Percentiles rank a stretch among this genome's conserved stretches.
Conservation (phyloP, 2,329 filamentous ascomycete genomes). For the Beauveria sp. region DNA sequence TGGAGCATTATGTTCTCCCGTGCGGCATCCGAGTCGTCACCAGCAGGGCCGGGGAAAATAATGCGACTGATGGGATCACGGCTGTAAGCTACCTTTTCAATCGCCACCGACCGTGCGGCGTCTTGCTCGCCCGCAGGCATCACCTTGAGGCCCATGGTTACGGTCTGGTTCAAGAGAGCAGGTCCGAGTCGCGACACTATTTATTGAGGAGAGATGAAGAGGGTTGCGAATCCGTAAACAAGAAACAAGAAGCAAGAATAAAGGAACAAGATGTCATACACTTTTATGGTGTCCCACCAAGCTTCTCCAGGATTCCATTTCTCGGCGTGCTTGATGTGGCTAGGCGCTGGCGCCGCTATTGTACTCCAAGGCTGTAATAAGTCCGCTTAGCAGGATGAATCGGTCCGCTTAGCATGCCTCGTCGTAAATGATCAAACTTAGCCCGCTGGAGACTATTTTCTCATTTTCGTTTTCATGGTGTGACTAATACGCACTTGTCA, state of each 20-base stretch:
- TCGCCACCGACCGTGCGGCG: slow-evolving; percentile 7
- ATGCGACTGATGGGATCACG: slow-evolving; percentile 20
- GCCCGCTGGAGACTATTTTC: too few species aligned
- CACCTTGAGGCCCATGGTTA: slow-evolving; percentile 7
- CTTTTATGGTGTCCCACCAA: background rate
- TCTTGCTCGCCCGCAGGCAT: slow-evolving; percentile 6
- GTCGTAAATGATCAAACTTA: too few species aligned
- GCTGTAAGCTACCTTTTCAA: slow-evolving; percentile 10
- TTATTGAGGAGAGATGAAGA: background rate
- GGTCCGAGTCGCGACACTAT: too few species aligned
- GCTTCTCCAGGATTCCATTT: slow-evolving; percentile 5
- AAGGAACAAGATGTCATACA: background rate
- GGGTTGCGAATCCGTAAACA: background rate
- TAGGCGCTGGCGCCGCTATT: background rate
- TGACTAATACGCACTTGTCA: too few species aligned
- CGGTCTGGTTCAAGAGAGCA: background rate
- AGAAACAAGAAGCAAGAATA: too few species aligned
- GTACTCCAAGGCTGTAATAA: background rate
- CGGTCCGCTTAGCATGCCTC: too few species aligned
- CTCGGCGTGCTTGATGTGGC: slow-evolving; percentile 5
- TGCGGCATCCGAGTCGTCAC: slow-evolving; percentile 14
- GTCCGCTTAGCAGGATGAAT: too few species aligned
- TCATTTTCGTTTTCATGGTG: too few species aligned
- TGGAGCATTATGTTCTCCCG: slow-evolving; percentile 18
- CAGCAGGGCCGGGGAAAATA: slow-evolving; percentile 24